Conservation (phyloP, 73 alveolate genomes). For the Paramecium tetraurelia region DNA sequence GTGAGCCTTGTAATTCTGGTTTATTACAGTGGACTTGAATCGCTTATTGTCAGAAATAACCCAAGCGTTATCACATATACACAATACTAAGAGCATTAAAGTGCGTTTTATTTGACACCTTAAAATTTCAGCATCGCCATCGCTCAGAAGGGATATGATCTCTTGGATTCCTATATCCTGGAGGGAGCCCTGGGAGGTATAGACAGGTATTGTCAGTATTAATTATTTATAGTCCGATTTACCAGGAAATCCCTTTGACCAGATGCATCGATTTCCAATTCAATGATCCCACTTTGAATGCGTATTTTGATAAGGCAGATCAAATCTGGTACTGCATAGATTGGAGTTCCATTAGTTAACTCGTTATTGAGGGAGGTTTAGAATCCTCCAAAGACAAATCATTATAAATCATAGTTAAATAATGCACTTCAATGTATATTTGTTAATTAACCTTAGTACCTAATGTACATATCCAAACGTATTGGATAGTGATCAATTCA, state of each 20-base stretch:
- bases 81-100: background rate
- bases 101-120: background rate
- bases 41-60: background rate
- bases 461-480: slow-evolving; percentile 6
- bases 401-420: background rate
- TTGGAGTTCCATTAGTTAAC: background rate
- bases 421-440: background rate
- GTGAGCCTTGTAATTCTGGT: background rate
- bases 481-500: background rate
- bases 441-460: background rate
- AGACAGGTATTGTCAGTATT: background rate
- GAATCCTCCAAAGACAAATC: background rate
- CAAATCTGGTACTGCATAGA: background rate
- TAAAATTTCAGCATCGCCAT: background rate
- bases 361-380: background rate
- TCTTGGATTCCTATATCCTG: background rate
- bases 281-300: background rate
- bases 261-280: background rate
- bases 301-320: background rate
- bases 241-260: background rate
- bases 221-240: background rate
- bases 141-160: background rate
- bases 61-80: background rate
- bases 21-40: background rate
- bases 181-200: background rate